Base-by-base conservation (phyloP, 2,329 filamentous ascomycete species). In the Fusarium tuaranense region DNA sequence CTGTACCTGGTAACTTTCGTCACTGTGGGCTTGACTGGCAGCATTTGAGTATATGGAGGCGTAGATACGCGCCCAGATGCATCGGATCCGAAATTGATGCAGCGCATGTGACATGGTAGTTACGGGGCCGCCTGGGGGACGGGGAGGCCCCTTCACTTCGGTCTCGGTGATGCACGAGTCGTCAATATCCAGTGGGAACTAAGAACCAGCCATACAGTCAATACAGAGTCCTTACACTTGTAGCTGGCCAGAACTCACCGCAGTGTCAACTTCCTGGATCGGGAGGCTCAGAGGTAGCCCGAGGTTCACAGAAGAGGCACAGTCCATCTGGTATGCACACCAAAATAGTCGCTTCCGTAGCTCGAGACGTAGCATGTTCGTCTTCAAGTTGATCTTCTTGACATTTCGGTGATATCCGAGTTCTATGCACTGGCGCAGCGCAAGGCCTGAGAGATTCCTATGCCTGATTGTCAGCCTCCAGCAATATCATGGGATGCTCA, bases 371-470 rank as follows among this genome's bases (percentile, higher is more conserved):
- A 68, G 39, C 7, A 41, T 39, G 12, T 55, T 63, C 1, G 36
- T n/a, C 7, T n/a, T 46, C 12, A 62, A 20, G 16, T 46, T 32
- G 9, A 69, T 38, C 8, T 57, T 41, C 27, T 48, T 65, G n/a
- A 32, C 13, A 18, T 34, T 63, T 1, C 69, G 65, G 18, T 71
- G 69, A 30, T 71, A 71, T 10, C 69, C 69, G 2, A 71, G 51
- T 9, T 71, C 58, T 14, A 71, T 57, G 13, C 69, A 71, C 53
- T 71, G 69, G 2, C 69, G 61, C 2, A 71, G 34, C 4, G 69
- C 69, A 12, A 68, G 57, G 4, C 69, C 69, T 4, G 69, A 51
- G 32, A 71, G 39, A 22, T 69, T 69, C 69, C 69, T 71, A 16
- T 30, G 1, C 16, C 2, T n/a, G 9, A 9, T n/a, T 7, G 16